Evolutionary conservation across 2,329 filamentous ascomycete genomes (phyloP), one percentile per base, ranked within the genome.

Genomic region (Colletotrichum agaves): DNA sequence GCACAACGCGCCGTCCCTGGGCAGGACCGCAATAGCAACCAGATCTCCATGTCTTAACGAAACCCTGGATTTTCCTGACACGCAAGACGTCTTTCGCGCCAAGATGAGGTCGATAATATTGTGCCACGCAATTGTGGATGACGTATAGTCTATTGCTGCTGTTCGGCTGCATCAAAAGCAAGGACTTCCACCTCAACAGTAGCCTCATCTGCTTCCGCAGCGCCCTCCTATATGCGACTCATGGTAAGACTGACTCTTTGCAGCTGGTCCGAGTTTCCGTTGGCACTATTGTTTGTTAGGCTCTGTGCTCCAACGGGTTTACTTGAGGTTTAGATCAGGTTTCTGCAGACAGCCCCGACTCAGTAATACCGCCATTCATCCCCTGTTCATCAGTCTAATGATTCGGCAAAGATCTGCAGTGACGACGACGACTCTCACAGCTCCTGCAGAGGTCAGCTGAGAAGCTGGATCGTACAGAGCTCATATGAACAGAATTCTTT

Each of bases 381-480:
- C 19, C 39, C 31, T 27, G 31, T 15, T 46, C 27, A 44, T 19
- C 17, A 31, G 10, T 23, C 7, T 37, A 7, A 12, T n/a, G 50
- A 50, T n/a, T 56, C 21, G 17, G 19, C 27, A 37, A 41, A 12
- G 35, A 56, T 57, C 58, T 57, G 43, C 43, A 47, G n/a, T n/a
- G n/a, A 57, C 56, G 57, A 46, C 39, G 31, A 49, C 43, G n/a
- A 17, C 21, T 23, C 21, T 39, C 27, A 5, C 55, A 31, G 37
- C 53, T 64, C 64, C 33, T 53, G 15, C 27, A 7, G 19, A 13
- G 13, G 33, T 15, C 17, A 46, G 33, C 31, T 33, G 31, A 43
- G 31, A 64, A 53, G 53, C 39, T 64, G 61, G 41, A 55, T 37
- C 19, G n/a, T 19, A 21, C 23, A 57, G 27, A 33, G 50, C 35